Evolutionary conservation across 1,139 yeast genomes (phyloP).

Genomic region (Spathaspora sp.): DNA sequence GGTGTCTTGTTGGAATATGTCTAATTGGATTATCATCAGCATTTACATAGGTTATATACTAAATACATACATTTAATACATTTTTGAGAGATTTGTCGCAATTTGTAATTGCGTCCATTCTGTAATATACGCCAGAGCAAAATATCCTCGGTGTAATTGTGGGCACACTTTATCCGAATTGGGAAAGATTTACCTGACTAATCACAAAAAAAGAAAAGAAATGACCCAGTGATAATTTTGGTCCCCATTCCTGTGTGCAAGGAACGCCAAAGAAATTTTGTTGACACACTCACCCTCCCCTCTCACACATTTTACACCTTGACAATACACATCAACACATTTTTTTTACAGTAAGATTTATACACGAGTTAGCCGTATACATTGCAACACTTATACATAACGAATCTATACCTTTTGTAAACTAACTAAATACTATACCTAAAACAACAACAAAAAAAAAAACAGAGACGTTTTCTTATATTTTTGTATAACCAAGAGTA

Average conservation of each 20-base stretch:
- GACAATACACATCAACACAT: not conserved
- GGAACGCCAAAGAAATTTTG: slow-evolving; percentile 2
- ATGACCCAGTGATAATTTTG: too few relatives aligned
- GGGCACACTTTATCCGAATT: not conserved
- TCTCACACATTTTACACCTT: not conserved
- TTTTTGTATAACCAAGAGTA: not conserved
- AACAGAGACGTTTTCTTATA: not conserved
- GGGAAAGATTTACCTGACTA: not conserved
- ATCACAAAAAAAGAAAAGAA: slow-evolving; percentile 1
- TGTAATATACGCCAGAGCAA: not conserved
- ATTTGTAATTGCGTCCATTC: slow-evolving; percentile 3
- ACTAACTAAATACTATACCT: not conserved
- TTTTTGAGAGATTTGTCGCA: too few relatives aligned
- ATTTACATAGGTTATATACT: slow-evolving; percentile 7
- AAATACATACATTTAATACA: too few relatives aligned
- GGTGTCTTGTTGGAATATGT: slow-evolving; percentile 51
- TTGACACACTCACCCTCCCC: not conserved
- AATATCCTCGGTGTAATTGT: not conserved
- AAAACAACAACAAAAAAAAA: not conserved
- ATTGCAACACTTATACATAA: not conserved
- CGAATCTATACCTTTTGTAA: not conserved
- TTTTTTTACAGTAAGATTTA: not conserved
- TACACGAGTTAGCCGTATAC: not conserved
- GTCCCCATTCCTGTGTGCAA: slow-evolving; percentile 1
- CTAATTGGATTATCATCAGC: slow-evolving; percentile 33